phyloP scores from a whole-genome alignment of 441 rosid genomes.

The Erodium moschatum region DNA sequence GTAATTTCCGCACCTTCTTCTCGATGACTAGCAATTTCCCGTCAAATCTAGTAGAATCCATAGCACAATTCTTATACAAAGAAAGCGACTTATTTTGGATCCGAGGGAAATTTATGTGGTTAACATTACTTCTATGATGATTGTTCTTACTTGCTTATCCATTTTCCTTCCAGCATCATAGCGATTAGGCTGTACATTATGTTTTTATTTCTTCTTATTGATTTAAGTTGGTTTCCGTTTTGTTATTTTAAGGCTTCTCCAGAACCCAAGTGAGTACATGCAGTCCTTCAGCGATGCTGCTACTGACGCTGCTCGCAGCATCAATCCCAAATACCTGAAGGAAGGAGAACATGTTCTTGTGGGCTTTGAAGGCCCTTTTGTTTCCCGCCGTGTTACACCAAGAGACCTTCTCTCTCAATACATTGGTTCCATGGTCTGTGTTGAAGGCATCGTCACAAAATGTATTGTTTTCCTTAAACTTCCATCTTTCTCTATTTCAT shows the following conservation, averaged over 20 bases:
- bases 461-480: constrained; percentile 35
- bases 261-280: constrained; percentile 73
- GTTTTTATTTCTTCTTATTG: neutral
- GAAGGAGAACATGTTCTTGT: constrained; percentile 78
- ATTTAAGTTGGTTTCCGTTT: neutral
- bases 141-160: neutral
- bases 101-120: neutral
- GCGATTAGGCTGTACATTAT: too few species aligned
- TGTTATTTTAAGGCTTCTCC: constrained; percentile 46
- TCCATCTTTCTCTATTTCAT: neutral
- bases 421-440: constrained; percentile 94
- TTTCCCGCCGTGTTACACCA: constrained; percentile 87
- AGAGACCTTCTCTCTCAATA: constrained; percentile 87
- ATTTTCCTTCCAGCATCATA: too few species aligned
- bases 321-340: constrained; percentile 65
- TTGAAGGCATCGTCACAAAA: constrained; percentile 91
- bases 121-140: neutral
- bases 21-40: too few species aligned
- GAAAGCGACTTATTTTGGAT: neutral
- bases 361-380: constrained; percentile 93
- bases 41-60: neutral
- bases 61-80: too few species aligned
- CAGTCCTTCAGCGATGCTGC: constrained; percentile 89
- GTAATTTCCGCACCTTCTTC: constrained; percentile 22
- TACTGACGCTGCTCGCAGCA: constrained; percentile 62